Percentiles rank a stretch among this genome's conserved stretches.
phyloP scores from a whole-genome alignment of 1,284 basidiomycete genomes.

The Cryptococcus hybrid region DNA sequence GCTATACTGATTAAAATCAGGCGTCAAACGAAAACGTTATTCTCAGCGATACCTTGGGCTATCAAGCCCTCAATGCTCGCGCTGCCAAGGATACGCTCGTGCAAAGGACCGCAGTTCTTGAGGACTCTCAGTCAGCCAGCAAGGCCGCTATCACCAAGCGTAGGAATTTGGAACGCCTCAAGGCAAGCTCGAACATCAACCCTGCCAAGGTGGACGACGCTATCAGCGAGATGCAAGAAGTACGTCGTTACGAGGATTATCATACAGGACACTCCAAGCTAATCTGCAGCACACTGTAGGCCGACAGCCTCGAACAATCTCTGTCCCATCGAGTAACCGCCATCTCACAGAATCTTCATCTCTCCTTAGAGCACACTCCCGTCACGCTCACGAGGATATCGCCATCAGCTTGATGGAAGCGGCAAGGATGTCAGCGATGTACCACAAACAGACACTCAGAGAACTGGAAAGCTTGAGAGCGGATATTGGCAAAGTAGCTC shows the following conservation, averaged over 20 bases:
- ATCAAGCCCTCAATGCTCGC: conserved; percentile 90
- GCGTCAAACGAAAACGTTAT: conserved; percentile 89
- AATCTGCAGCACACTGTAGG: conserved; percentile 50
- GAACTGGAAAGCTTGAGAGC: conserved; percentile 80
- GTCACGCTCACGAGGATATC: conserved; percentile 82
- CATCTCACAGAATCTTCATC: conserved; percentile 86
- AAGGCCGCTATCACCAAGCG: conserved; percentile 89
- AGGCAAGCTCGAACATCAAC: conserved; percentile 81
- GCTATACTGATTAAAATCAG: conserved; percentile 21
- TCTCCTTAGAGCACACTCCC: conserved; percentile 78
- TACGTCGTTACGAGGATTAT: conserved; percentile 39
- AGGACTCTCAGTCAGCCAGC: conserved; percentile 86
- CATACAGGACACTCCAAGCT: too few species aligned
- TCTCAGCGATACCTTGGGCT: conserved; percentile 84
- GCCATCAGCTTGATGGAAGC: conserved; percentile 84
- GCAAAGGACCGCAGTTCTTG: conserved; percentile 80
- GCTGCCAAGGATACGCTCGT: conserved; percentile 87
- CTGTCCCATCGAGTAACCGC: conserved; percentile 77
- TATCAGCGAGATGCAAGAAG: conserved; percentile 89
- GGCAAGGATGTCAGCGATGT: conserved; percentile 82
- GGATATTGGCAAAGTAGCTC: conserved; percentile 58
- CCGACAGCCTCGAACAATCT: conserved; percentile 78
- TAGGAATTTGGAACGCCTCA: conserved; percentile 82
- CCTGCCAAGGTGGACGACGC: conserved; percentile 88
- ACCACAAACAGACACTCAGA: conserved; percentile 79